Conservation (phyloP, 768 basidiomycete species). For the Agrocybe pediades region DNA sequence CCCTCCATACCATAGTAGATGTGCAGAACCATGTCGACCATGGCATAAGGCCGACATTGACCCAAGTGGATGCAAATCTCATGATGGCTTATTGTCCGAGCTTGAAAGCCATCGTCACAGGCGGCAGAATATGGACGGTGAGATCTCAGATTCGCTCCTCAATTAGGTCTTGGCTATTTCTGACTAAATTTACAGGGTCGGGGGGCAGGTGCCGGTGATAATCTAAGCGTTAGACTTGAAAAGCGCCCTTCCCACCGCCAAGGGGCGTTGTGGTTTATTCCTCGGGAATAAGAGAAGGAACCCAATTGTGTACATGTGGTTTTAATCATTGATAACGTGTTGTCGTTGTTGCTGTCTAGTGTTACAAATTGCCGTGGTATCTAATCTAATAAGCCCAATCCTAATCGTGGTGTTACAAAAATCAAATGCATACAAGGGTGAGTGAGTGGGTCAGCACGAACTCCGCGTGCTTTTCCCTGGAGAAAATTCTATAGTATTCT, state of each 20-base stretch:
- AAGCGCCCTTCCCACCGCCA: slow-evolving; percentile 25
- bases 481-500: not conserved
- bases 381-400: slow-evolving; percentile 5
- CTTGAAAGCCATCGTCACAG: slow-evolving; percentile 49
- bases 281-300: slow-evolving; percentile 30
- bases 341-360: not conserved
- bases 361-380: not conserved
- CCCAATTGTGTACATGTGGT: not conserved
- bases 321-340: not conserved
- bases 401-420: slow-evolving; percentile 5
- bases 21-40: slow-evolving; percentile 44
- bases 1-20: slow-evolving; percentile 47
- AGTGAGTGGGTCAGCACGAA: not conserved
- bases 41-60: slow-evolving; percentile 38
- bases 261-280: slow-evolving; percentile 41
- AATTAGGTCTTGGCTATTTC: not conserved
- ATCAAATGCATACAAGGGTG: no score
- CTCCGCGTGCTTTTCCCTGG: not conserved
- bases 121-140: slow-evolving; percentile 58
- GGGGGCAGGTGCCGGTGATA: slow-evolving; percentile 15
- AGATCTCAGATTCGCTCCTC: slow-evolving; percentile 20
- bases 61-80: slow-evolving; percentile 34
- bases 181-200: slow-evolving; percentile 26
- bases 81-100: slow-evolving; percentile 42
- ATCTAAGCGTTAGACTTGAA: slow-evolving; percentile 29